A percentile compares a stretch with the other conserved stretches of the same genome.
Conservation (phyloP, 148 eudicot species). For the Vaccinium myrtillus region DNA sequence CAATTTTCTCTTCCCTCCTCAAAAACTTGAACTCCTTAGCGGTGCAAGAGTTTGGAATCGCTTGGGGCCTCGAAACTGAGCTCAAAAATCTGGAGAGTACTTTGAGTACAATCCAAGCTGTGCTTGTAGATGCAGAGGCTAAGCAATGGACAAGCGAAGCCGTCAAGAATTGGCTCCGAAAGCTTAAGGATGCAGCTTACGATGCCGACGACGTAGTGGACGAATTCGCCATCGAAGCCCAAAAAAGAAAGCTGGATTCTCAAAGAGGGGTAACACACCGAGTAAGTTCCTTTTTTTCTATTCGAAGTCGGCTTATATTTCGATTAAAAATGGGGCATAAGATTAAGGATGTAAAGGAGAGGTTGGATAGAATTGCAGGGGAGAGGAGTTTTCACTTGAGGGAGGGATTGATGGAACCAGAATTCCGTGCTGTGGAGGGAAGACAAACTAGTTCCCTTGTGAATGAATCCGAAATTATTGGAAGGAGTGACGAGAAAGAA, state of each 20-base stretch:
- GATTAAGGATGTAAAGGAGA: background rate
- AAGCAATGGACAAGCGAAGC: slow-evolving; percentile 7
- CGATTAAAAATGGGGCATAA: background rate
- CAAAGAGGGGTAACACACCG: background rate
- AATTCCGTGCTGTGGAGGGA: background rate
- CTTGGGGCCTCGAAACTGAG: background rate
- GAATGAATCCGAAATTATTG: slow-evolving; percentile 11
- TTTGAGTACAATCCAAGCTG: background rate
- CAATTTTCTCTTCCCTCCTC: background rate
- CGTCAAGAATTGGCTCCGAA: slow-evolving; percentile 15
- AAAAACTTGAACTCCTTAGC: background rate
- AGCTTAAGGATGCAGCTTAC: slow-evolving; percentile 12
- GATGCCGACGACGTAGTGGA: slow-evolving; percentile 5
- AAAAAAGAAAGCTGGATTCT: background rate
- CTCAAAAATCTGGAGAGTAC: background rate
- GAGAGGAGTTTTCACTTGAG: background rate
- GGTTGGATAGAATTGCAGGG: background rate
- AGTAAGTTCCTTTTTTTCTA: background rate
- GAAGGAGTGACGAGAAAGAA: slow-evolving; percentile 12
- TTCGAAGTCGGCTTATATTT: background rate
- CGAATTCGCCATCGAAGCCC: background rate
- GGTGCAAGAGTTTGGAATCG: background rate
- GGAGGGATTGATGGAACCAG: background rate
- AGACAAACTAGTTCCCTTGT: background rate
- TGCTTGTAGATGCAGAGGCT: slow-evolving; percentile 17